A percentile compares a stretch with the other conserved stretches of the same genome.
Evolutionary conservation across 345 rosid species (phyloP).

Genomic region (Ceriops decandra): DNA sequence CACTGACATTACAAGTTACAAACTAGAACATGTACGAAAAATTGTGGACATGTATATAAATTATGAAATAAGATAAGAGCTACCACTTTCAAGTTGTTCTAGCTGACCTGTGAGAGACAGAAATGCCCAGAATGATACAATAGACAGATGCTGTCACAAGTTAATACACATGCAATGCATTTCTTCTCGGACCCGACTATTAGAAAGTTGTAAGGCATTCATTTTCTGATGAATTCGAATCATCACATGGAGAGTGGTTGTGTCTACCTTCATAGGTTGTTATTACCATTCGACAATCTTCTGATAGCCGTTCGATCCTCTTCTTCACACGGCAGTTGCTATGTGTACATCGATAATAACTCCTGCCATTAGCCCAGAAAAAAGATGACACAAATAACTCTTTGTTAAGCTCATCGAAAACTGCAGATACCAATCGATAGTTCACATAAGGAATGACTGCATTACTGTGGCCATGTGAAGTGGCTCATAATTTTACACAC

Average conservation of each 20-base stretch:
- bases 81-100: not conserved
- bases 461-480: too few species aligned
- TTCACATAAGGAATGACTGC: too few species aligned
- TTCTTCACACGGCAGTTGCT: constrained; percentile 90
- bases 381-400: not conserved
- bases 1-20: not conserved
- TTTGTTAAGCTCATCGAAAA: too few species aligned
- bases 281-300: constrained; percentile 96
- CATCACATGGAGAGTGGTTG: constrained; percentile 83
- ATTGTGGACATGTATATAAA: not conserved
- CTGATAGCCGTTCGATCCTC: constrained; percentile 89
- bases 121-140: not conserved
- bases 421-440: too few species aligned
- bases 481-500: too few species aligned
- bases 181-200: not conserved
- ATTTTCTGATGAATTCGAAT: constrained; percentile 71
- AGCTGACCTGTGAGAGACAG: not conserved
- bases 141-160: constrained; percentile 2
- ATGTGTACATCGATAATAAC: constrained; percentile 87
- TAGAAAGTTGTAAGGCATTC: constrained; percentile 68
- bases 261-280: constrained; percentile 99
- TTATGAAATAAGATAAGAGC: not conserved
- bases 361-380: constrained; percentile 37
- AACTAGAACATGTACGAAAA: not conserved
- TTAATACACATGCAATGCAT: not conserved